A percentile compares a stretch with the other conserved stretches of the same genome.
These are phyloP conservation scores for Melocanna baccifera DNA, from an alignment of 176 grass and related monocot species.

Conservation along the genomic window DNA sequence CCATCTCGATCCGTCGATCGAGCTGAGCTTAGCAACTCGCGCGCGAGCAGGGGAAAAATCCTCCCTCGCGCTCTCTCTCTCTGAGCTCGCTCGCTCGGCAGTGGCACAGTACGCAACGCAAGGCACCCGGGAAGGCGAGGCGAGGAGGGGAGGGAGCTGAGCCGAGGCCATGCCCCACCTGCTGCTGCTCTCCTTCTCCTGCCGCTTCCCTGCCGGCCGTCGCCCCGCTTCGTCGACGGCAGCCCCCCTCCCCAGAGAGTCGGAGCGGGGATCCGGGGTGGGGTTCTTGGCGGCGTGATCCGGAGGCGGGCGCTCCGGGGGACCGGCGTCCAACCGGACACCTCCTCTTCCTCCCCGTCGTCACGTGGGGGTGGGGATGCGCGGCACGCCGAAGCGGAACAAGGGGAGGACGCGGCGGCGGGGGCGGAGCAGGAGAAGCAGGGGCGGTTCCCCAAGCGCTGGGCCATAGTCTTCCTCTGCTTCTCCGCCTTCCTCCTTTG, in stretches of 20 bases:
- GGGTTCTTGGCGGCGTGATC: neutral
- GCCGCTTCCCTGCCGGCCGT: neutral
- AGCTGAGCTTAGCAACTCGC: too few species aligned
- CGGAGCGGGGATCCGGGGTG: neutral
- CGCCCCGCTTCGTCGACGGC: neutral
- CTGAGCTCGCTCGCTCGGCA: too few species aligned
- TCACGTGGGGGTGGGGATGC: neutral
- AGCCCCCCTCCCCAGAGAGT: neutral
- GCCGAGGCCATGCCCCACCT: slow-evolving; percentile 41
- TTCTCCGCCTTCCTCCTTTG: slow-evolving; percentile 94
- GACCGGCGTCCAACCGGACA: slow-evolving; percentile 37
- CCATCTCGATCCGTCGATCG: too few species aligned
- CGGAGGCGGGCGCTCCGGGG: slow-evolving; percentile 32
- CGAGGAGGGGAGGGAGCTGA: neutral
- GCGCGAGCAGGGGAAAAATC: too few species aligned
- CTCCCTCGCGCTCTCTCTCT: too few species aligned
- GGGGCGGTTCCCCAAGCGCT: slow-evolving; percentile 67
- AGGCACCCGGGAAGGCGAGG: neutral
- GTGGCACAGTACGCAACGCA: neutral
- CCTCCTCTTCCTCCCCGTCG: neutral
- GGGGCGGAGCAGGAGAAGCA: slow-evolving; percentile 22
- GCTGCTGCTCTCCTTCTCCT: slow-evolving; percentile 42
- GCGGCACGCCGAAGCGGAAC: neutral
- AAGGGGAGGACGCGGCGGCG: neutral
- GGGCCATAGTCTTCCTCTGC: slow-evolving; percentile 85